Percentiles rank a stretch among this genome's conserved stretches.
Conservation (phyloP, 768 basidiomycete species). For the Hebeloma cylindrosporum region DNA sequence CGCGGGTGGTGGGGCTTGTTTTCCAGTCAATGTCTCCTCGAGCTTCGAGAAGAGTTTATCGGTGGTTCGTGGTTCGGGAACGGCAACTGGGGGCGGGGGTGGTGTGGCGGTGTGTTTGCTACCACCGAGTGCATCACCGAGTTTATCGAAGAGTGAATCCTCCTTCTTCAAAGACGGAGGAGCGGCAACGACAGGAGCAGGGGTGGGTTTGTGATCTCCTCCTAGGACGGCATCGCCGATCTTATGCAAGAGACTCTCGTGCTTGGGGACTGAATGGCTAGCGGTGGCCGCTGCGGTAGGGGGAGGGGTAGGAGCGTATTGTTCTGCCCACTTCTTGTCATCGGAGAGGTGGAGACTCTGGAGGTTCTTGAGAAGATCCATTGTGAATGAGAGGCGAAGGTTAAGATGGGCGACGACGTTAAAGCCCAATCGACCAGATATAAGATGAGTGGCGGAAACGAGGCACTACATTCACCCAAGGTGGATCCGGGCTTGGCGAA, state of each 20-base stretch:
- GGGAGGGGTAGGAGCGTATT: neutral
- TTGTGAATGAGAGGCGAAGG: no score
- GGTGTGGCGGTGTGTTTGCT: conserved; percentile 1
- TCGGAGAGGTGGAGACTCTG: conserved; percentile 6
- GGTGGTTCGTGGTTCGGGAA: neutral
- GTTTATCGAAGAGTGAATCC: conserved; percentile 8
- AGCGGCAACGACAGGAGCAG: conserved; percentile 1
- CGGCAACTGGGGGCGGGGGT: neutral
- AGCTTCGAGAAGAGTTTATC: conserved; percentile 9
- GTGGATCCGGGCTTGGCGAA: no score
- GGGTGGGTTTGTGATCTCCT: neutral
- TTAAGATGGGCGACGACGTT: no score
- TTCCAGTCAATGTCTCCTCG: conserved; percentile 2
- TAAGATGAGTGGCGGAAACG: no score
- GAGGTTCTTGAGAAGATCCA: conserved; percentile 17
- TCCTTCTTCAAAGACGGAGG: neutral
- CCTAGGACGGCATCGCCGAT: conserved; percentile 10
- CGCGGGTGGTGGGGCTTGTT: neutral
- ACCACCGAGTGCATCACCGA: conserved; percentile 4
- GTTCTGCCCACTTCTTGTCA: neutral
- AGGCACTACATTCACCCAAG: no score
- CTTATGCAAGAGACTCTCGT: conserved; percentile 11
- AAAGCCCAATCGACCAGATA: no score
- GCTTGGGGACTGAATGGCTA: neutral
- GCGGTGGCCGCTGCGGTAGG: conserved; percentile 1